Conservation (phyloP, 257 asterid genomes). For the Linderniella brevidens region DNA sequence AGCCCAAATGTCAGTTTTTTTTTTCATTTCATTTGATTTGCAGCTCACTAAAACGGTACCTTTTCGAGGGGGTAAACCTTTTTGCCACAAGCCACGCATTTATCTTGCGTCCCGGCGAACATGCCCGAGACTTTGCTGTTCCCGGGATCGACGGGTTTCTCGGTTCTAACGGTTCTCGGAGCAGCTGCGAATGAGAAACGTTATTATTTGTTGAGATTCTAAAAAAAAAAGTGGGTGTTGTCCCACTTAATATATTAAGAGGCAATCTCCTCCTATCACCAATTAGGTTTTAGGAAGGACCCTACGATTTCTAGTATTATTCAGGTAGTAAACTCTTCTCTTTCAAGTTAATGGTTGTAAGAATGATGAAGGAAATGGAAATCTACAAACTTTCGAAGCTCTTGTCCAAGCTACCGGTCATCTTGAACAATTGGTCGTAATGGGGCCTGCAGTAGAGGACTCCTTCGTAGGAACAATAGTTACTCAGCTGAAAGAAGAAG, state of each 20-base stretch:
- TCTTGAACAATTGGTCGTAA: constrained; percentile 66
- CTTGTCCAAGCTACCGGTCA: constrained; percentile 80
- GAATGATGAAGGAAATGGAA: constrained; percentile 1
- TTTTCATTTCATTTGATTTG: not conserved
- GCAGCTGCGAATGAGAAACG: constrained; percentile 21
- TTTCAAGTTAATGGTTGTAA: not conserved
- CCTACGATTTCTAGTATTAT: no score
- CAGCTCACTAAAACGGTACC: constrained; percentile 16
- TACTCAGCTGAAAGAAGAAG: constrained; percentile 45
- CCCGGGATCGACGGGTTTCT: constrained; percentile 25
- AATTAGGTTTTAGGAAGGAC: no score
- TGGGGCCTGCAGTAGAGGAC: constrained; percentile 77
- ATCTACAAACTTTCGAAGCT: constrained; percentile 53
- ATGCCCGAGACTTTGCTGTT: constrained; percentile 41
- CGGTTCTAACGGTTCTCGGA: constrained; percentile 37
- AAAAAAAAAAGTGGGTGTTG: no score
- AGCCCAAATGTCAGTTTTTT: not conserved
- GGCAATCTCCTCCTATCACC: no score
- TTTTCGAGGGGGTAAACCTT: constrained; percentile 71
- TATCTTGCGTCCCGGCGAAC: constrained; percentile 66
- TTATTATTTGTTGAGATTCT: not conserved
- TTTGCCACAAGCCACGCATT: constrained; percentile 59
- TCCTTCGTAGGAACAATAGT: constrained; percentile 62
- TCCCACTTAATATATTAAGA: no score
- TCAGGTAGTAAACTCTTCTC: constrained; percentile 10